These are phyloP conservation scores for Euptelea pleiosperma DNA, from an alignment of 164 flowering plant species.

Conservation along the genomic window DNA sequence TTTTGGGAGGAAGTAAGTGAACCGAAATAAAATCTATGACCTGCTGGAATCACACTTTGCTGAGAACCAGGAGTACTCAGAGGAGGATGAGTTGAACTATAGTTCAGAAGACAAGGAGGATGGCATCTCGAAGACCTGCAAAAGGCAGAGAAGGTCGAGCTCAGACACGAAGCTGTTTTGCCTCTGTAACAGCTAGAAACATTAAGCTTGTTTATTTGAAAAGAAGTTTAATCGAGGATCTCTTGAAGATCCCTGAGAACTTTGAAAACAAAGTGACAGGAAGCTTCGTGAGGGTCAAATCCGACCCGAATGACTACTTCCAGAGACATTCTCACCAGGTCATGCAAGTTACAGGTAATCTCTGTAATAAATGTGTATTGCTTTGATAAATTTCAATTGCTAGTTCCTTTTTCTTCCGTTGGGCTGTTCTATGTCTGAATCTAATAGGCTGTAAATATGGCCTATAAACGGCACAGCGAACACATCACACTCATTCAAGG, in stretches of 20 bases:
- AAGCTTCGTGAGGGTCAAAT: constrained; percentile 61
- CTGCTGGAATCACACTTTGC: constrained; percentile 52
- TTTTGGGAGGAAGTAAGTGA: constrained; percentile 46
- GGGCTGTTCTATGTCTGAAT: neutral
- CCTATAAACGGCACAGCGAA: no score
- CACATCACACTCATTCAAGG: no score
- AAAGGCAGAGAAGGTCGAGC: constrained; percentile 20
- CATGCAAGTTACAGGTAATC: constrained; percentile 59
- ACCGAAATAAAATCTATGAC: constrained; percentile 32
- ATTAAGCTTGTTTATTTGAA: constrained; percentile 61
- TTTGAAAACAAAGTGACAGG: constrained; percentile 57
- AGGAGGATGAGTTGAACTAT: constrained; percentile 34
- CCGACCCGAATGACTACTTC: constrained; percentile 40
- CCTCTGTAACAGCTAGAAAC: constrained; percentile 49
- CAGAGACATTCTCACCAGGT: constrained; percentile 47
- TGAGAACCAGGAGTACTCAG: constrained; percentile 39
- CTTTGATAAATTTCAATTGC: neutral
- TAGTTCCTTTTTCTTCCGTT: neutral
- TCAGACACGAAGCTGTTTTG: constrained; percentile 38
- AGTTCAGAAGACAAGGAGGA: constrained; percentile 31
- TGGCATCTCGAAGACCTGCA: constrained; percentile 3
- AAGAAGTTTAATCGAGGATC: constrained; percentile 50
- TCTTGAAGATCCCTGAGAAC: constrained; percentile 40
- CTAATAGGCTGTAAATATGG: no score
- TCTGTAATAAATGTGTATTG: neutral